phyloP scores from a whole-genome alignment of 805 yeast species.

The Dipodascus albidus region DNA sequence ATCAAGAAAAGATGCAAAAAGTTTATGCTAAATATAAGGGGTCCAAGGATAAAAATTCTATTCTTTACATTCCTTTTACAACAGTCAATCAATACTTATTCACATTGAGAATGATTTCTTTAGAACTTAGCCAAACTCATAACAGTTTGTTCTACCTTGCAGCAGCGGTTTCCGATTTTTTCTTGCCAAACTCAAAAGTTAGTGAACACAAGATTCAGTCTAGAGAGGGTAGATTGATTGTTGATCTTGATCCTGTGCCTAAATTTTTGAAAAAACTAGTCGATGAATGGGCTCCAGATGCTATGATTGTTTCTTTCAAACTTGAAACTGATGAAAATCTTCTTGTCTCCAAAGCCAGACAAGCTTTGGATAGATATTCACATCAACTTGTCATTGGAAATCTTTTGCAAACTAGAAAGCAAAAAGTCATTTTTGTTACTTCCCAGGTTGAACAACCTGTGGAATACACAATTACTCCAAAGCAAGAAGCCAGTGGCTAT shows the following conservation, averaged over 20 bases:
- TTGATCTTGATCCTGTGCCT: slow-evolving; percentile 91
- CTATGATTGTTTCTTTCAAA: slow-evolving; percentile 90
- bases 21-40: slow-evolving; percentile 40
- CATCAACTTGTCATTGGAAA: slow-evolving; percentile 96
- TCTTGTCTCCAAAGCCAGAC: slow-evolving; percentile 60
- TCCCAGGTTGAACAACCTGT: slow-evolving; percentile 26
- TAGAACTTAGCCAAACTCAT: slow-evolving; percentile 38
- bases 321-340: slow-evolving; percentile 75
- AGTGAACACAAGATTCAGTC: slow-evolving; percentile 90
- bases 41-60: slow-evolving; percentile 39
- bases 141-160: slow-evolving; percentile 77
- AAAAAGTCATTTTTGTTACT: slow-evolving; percentile 77
- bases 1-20: slow-evolving; percentile 46
- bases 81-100: slow-evolving; percentile 90
- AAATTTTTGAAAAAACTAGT: slow-evolving; percentile 81
- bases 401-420: slow-evolving; percentile 75
- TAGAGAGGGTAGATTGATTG: slow-evolving; percentile 57
- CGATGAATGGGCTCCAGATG: slow-evolving; percentile 88
- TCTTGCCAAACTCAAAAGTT: slow-evolving; percentile 71
- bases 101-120: slow-evolving; percentile 61
- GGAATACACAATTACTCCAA: slow-evolving; percentile 28
- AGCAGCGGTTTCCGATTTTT: slow-evolving; percentile 96
- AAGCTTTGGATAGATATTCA: slow-evolving; percentile 72
- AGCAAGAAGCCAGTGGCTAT: slow-evolving; percentile 29
- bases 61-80: slow-evolving; percentile 78